Evolutionary conservation across 2,329 filamentous ascomycete genomes (phyloP).

Genomic region (Xylariaceae sp.): DNA sequence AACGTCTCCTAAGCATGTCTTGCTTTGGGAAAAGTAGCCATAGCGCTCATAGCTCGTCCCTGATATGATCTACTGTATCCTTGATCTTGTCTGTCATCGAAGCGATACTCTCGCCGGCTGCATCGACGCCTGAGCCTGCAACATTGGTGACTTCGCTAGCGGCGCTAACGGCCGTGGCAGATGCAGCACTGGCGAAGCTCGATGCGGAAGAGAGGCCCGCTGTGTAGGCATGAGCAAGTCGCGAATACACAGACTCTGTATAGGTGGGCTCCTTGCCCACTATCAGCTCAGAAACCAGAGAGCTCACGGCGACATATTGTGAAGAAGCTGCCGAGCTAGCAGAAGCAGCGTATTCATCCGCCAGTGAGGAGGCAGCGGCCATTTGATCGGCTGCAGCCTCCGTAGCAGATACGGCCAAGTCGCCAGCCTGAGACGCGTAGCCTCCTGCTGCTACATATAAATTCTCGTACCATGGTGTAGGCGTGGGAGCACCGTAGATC

Average conservation of each 20-base stretch:
- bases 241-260: constrained; percentile 78
- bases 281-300: constrained; percentile 78
- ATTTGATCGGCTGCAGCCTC: constrained; percentile 39
- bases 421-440: constrained; percentile 36
- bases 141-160: constrained; percentile 36
- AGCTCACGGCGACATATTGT: constrained; percentile 74
- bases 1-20: not conserved
- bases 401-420: constrained; percentile 40
- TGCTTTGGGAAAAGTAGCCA: not conserved
- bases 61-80: constrained; percentile 34
- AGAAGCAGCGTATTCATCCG: constrained; percentile 65
- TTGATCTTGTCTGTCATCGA: constrained; percentile 35
- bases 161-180: constrained; percentile 37
- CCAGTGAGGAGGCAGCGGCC: constrained; percentile 41
- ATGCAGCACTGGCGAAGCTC: constrained; percentile 48
- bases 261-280: constrained; percentile 80
- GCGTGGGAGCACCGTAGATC: constrained; percentile 71
- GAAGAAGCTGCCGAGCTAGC: constrained; percentile 65
- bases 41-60: constrained; percentile 21
- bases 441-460: constrained; percentile 54
- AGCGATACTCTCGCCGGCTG: constrained; percentile 24
- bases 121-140: constrained; percentile 32
- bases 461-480: constrained; percentile 62
- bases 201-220: constrained; percentile 66
- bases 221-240: constrained; percentile 74